Evolutionary conservation across 768 basidiomycete species (phyloP).

Genomic region (Kockovaella imperatae): DNA sequence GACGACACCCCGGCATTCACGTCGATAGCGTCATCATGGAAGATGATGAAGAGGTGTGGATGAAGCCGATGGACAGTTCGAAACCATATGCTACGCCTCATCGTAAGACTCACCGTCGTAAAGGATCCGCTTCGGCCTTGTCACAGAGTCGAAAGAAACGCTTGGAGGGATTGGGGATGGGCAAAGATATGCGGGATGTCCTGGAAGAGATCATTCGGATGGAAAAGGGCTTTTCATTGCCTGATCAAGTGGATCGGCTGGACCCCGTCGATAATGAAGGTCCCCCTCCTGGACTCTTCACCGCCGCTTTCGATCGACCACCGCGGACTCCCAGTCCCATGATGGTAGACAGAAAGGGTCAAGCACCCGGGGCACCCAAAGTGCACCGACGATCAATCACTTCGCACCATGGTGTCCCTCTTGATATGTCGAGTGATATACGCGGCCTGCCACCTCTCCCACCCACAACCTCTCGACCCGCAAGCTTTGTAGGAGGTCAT

Average conservation of each 20-base stretch:
- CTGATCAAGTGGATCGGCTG: slow-evolving; percentile 15
- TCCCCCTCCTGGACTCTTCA: slow-evolving; percentile 15
- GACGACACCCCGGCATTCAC: slow-evolving; percentile 17
- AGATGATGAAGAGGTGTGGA: slow-evolving; percentile 30
- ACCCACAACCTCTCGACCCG: slow-evolving; percentile 13
- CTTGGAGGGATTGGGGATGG: slow-evolving; percentile 30
- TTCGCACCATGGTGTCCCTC: not conserved
- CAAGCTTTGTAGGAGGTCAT: slow-evolving; percentile 23
- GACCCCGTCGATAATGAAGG: slow-evolving; percentile 9
- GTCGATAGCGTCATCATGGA: slow-evolving; percentile 28
- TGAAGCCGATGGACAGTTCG: not conserved
- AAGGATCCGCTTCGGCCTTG: not conserved
- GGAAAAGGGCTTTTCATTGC: slow-evolving; percentile 37
- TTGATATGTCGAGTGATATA: not conserved
- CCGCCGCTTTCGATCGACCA: slow-evolving; percentile 25
- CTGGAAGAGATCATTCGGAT: slow-evolving; percentile 43
- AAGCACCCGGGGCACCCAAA: slow-evolving; percentile 27
- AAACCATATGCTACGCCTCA: not conserved
- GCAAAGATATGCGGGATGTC: slow-evolving; percentile 42
- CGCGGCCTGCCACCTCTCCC: too few species aligned
- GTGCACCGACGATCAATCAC: slow-evolving; percentile 19
- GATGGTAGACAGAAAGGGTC: slow-evolving; percentile 5
- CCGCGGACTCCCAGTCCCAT: slow-evolving; percentile 29
- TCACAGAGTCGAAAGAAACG: not conserved
- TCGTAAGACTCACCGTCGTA: not conserved